phyloP scores from a whole-genome alignment of 163 green algal genomes.

The Scenedesmus sp. region DNA sequence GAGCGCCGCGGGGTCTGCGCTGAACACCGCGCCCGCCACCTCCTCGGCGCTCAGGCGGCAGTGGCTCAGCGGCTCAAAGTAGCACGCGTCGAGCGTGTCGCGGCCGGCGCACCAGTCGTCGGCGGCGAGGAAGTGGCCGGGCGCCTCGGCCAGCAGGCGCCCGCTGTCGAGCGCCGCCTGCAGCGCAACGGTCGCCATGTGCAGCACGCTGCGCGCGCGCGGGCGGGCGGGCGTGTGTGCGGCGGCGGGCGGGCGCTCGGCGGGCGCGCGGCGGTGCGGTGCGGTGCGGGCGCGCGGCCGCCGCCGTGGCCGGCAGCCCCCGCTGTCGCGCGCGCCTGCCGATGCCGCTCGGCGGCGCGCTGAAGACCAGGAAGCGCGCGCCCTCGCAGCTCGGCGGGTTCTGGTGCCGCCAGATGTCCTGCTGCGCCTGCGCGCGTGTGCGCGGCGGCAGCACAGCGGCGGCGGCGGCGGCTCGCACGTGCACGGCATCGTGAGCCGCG shows the following conservation, averaged over 20 bases:
- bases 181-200: constrained; percentile 32
- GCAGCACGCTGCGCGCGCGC: constrained; percentile 28
- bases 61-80: constrained; percentile 44
- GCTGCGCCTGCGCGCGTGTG: constrained; percentile 41
- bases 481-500: constrained; percentile 7
- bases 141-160: constrained; percentile 24
- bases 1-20: not conserved
- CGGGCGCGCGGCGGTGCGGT: too few species aligned
- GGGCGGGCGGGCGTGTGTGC: too few species aligned
- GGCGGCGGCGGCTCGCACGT: not conserved
- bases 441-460: constrained; percentile 1
- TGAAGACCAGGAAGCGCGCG: constrained; percentile 35
- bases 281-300: too few species aligned
- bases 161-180: constrained; percentile 25
- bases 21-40: not conserved
- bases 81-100: constrained; percentile 42
- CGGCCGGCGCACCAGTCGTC: constrained; percentile 1
- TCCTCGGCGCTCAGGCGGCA: constrained; percentile 16
- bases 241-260: too few species aligned
- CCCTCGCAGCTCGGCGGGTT: constrained; percentile 41
- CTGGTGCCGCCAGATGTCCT: constrained; percentile 49
- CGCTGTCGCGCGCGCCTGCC: too few species aligned
- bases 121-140: constrained; percentile 23
- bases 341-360: constrained; percentile 17
- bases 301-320: too few species aligned